phyloP scores from a whole-genome alignment of 78 protist genomes.

The Pirum gemmata region DNA sequence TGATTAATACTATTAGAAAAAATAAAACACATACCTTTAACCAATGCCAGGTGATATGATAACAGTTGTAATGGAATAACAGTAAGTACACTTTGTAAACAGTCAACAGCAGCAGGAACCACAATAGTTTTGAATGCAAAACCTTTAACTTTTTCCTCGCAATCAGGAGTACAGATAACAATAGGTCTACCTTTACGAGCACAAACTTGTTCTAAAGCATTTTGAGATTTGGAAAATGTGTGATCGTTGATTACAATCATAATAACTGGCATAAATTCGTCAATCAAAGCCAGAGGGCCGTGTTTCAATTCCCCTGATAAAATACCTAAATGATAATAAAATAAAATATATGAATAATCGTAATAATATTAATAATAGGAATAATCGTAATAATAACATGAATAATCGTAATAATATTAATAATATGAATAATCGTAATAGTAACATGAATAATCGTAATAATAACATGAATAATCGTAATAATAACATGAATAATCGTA shows the following conservation, averaged over 20 bases:
- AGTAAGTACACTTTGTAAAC: slow-evolving; percentile 63
- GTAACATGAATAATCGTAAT: too few species aligned
- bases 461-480: too few species aligned
- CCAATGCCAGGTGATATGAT: slow-evolving; percentile 73
- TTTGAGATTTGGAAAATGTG: slow-evolving; percentile 29
- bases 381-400: too few species aligned
- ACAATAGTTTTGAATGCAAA: slow-evolving; percentile 32
- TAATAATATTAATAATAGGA: too few species aligned
- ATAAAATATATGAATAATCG: too few species aligned
- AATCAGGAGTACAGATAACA: slow-evolving; percentile 45
- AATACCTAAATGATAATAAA: too few species aligned
- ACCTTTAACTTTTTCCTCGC: not conserved
- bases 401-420: too few species aligned
- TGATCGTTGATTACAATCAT: slow-evolving; percentile 55
- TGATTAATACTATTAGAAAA: too few species aligned
- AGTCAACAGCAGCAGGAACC: slow-evolving; percentile 51
- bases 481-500: too few species aligned
- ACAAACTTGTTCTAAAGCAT: slow-evolving; percentile 56
- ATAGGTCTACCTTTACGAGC: slow-evolving; percentile 62
- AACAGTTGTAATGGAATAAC: slow-evolving; percentile 84
- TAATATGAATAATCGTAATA: too few species aligned
- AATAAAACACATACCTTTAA: not conserved
- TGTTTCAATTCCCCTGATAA: slow-evolving; percentile 93
- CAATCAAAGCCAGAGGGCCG: slow-evolving; percentile 93
- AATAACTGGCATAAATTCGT: slow-evolving; percentile 71